Percentiles rank a stretch among this genome's conserved stretches.
Evolutionary conservation across 2,329 filamentous ascomycete species (phyloP).

Genomic region (Neopestalotiopsis sp.): DNA sequence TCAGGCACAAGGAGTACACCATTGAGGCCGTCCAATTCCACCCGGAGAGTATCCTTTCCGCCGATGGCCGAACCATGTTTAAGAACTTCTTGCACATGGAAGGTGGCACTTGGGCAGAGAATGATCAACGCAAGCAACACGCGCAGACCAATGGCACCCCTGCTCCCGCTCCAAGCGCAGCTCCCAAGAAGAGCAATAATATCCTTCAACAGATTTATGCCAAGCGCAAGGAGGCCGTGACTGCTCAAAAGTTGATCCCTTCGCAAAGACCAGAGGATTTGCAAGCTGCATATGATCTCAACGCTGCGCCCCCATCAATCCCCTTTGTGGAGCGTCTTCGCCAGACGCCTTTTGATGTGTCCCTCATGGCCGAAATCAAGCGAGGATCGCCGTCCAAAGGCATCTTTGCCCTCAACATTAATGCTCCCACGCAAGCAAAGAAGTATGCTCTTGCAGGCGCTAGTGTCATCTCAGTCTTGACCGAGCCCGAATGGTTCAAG

Average conservation of each 20-base stretch:
- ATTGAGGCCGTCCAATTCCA: conserved; percentile 99
- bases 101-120: conserved; percentile 90
- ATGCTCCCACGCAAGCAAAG: conserved; percentile 86
- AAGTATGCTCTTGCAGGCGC: conserved; percentile 93
- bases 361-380: conserved; percentile 97
- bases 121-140: conserved; percentile 61
- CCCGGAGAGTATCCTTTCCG: conserved; percentile 94
- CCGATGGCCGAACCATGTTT: conserved; percentile 86
- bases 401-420: conserved; percentile 85
- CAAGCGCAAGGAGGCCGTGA: conserved; percentile 76
- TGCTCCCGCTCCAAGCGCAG: conserved; percentile 31
- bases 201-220: conserved; percentile 92
- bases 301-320: conserved; percentile 82
- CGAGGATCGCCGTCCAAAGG: conserved; percentile 96
- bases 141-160: conserved; percentile 35
- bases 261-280: conserved; percentile 84
- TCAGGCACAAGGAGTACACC: conserved; percentile 87
- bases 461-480: conserved; percentile 97
- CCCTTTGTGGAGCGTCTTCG: conserved; percentile 79
- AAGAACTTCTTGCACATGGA: conserved; percentile 89
- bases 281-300: conserved; percentile 84
- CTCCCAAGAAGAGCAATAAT: conserved; percentile 69
- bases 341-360: conserved; percentile 84
- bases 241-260: conserved; percentile 81
- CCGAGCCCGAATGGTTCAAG: conserved; percentile 99